Conservation (phyloP, 306 rosid species). For the Rosa rugosa region DNA sequence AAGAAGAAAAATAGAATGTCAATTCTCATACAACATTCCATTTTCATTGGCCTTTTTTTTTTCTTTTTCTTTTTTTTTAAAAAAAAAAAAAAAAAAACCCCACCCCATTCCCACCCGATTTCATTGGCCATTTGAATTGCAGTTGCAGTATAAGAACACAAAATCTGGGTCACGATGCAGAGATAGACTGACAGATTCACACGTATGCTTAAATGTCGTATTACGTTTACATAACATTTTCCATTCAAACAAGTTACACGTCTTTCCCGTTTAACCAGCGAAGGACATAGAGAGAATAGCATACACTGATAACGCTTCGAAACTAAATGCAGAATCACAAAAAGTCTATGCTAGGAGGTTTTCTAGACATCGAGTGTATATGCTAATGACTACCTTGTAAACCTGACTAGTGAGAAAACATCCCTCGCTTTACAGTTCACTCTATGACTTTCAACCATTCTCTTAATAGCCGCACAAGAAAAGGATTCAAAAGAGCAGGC, state of each 20-base stretch:
- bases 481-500: background rate
- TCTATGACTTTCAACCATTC: background rate
- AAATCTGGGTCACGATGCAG: background rate
- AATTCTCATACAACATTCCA: background rate
- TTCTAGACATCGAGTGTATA: background rate
- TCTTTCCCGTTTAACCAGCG: background rate
- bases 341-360: background rate
- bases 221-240: background rate
- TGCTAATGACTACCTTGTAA: background rate
- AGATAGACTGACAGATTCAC: background rate
- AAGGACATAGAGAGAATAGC: background rate
- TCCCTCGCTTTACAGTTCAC: conserved; percentile 4
- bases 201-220: background rate
- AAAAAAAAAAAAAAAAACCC: too few relatives aligned
- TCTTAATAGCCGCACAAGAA: background rate
- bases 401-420: conserved; percentile 6
- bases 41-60: background rate
- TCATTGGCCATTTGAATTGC: background rate
- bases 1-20: background rate
- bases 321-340: background rate
- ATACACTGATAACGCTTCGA: background rate
- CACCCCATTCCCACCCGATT: too few relatives aligned
- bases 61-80: too few relatives aligned
- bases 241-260: background rate
- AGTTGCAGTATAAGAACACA: background rate